phyloP scores from a whole-genome alignment of 176 grass and related monocot species.

The Puya raimondii region DNA sequence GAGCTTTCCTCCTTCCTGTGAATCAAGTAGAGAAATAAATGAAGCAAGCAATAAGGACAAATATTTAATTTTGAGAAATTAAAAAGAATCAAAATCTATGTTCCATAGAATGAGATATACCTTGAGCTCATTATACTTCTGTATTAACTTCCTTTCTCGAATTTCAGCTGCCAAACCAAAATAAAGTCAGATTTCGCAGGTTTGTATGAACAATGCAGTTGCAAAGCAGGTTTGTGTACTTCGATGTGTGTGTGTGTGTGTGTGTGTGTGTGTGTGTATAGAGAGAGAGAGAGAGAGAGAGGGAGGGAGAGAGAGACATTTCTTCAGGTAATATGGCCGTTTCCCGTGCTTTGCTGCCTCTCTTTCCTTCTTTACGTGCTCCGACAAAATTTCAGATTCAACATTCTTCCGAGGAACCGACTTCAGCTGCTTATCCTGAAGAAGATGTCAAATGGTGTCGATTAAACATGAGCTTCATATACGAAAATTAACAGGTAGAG shows the following conservation, averaged over 20 bases:
- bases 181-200: constrained; percentile 6
- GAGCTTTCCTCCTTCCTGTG: constrained; percentile 70
- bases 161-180: constrained; percentile 79
- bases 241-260: not conserved
- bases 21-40: not conserved
- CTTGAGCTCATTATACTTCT: constrained; percentile 91
- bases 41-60: not conserved
- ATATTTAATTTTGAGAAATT: not conserved
- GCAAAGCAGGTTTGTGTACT: not conserved
- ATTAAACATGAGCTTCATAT: not conserved
- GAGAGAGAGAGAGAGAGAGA: not conserved
- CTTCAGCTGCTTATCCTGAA: constrained; percentile 86
- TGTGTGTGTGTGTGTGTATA: not conserved
- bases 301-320: constrained; percentile 34
- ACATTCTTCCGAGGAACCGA: constrained; percentile 42
- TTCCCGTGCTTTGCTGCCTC: constrained; percentile 72
- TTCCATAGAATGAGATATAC: constrained; percentile 24
- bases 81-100: constrained; percentile 1
- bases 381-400: constrained; percentile 67
- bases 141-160: constrained; percentile 62
- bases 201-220: not conserved
- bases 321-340: constrained; percentile 79
- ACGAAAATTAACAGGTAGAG: not conserved
- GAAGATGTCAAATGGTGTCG: constrained; percentile 7
- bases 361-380: constrained; percentile 88